Percentiles rank a stretch among this genome's conserved stretches.
phyloP scores from a whole-genome alignment of 1,139 yeast species.

The Protomyces macrosporus region DNA sequence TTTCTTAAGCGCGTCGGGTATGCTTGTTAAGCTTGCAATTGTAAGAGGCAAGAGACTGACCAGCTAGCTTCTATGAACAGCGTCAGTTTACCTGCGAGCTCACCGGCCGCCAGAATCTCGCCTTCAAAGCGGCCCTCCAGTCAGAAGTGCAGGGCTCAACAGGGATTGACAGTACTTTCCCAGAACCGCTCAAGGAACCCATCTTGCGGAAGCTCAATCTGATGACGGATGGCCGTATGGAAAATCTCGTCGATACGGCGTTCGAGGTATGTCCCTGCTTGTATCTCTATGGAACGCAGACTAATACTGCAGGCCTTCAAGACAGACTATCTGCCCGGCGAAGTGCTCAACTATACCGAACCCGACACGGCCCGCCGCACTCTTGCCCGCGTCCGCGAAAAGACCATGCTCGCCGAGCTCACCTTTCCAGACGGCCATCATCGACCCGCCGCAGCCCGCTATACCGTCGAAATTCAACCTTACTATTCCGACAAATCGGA shows the following conservation, averaged over 20 bases:
- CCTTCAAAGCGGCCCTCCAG: conserved; percentile 80
- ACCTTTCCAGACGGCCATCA: conserved; percentile 45
- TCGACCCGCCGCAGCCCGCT: conserved; percentile 62
- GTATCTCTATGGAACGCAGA: conserved; percentile 37
- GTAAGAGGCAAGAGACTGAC: not conserved
- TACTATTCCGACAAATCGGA: conserved; percentile 49
- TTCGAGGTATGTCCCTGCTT: conserved; percentile 7
- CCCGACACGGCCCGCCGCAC: not conserved
- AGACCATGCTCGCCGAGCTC: conserved; percentile 41
- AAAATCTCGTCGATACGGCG: conserved; percentile 46
- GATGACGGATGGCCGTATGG: conserved; percentile 76
- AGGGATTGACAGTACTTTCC: conserved; percentile 74
- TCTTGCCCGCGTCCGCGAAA: conserved; percentile 59
- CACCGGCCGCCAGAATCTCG: conserved; percentile 86
- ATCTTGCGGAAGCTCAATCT: conserved; percentile 78
- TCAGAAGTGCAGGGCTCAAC: conserved; percentile 51
- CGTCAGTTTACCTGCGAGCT: conserved; percentile 77
- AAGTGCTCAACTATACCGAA: conserved; percentile 52
- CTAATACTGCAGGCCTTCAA: conserved; percentile 50
- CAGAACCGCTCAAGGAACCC: conserved; percentile 87
- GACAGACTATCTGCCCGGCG: conserved; percentile 88
- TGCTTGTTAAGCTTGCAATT: conserved; percentile 35
- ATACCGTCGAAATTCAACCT: conserved; percentile 57
- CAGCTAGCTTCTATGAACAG: conserved; percentile 46
- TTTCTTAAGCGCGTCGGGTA: conserved; percentile 49